A percentile compares a stretch with the other conserved stretches of the same genome.
Evolutionary conservation across 768 basidiomycete species (phyloP).

Genomic region (Phlebiopsis flavidoalba): DNA sequence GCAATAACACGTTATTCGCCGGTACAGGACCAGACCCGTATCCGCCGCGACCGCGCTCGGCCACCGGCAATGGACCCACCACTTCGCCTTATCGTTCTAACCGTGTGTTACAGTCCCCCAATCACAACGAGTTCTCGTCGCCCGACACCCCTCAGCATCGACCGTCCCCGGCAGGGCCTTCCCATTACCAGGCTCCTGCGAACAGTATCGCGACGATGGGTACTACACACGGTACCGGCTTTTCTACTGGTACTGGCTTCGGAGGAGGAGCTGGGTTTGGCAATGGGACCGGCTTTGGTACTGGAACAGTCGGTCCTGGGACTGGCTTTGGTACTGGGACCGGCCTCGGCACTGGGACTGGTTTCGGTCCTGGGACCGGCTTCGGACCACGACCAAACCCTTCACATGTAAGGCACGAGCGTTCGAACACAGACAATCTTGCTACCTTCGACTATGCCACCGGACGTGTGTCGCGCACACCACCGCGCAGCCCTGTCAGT

Average conservation of each 20-base stretch:
- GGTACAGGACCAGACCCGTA: conserved; percentile 51
- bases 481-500: conserved; percentile 62
- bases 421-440: conserved; percentile 4
- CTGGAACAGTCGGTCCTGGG: no score
- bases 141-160: conserved; percentile 4
- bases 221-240: not conserved
- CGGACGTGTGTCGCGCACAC: conserved; percentile 26
- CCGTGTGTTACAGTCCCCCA: conserved; percentile 12
- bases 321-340: no score
- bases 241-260: not conserved
- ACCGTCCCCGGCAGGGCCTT: not conserved
- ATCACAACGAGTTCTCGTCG: not conserved
- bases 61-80: conserved; percentile 41
- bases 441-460: not conserved
- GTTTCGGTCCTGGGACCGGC: not conserved
- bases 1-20: not conserved
- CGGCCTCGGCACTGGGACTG: not conserved
- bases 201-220: conserved; percentile 5
- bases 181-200: not conserved
- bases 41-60: conserved; percentile 55
- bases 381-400: conserved; percentile 10
- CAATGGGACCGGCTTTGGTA: no score
- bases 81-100: conserved; percentile 24
- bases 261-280: no score
- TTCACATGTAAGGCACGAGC: conserved; percentile 8